Base-by-base conservation (phyloP, 2,329 filamentous ascomycete species). In the Exophiala alcalophila region DNA sequence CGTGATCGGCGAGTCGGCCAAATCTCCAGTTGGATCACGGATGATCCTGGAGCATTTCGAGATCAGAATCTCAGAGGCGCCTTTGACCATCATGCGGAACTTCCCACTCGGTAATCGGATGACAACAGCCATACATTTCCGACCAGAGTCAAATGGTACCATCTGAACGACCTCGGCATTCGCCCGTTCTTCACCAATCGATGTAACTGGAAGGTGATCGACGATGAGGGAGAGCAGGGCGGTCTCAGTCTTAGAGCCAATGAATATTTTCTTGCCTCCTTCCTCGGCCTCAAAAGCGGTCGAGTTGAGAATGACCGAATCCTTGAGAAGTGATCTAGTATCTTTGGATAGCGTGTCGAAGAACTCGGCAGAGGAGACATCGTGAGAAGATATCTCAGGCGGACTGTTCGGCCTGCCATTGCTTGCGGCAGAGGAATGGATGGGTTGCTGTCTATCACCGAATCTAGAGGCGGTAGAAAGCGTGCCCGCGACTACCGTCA, bases 211-310 rank as follows among this genome's bases (percentile, higher is more conserved):
- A 10, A 88, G 68, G 56, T 78, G 70, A 34, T 84, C 78, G 34
- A 76, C 73, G 14, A 82, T 80, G 58, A 87, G 86, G 16, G 72
- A 70, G n/a, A 89, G 71, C 9, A 89, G 69, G 15, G 84, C 84
- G 3, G 83, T 86, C 59, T 89, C 84, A 0, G 84, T 89, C 65
- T 87, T 88, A 4, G 84, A 87, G 20, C 84, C 84, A 49, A 88
- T 74, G 53, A 86, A 89, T 0, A 74, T 68, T 24, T 62, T 65
- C 12, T 72, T 68, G 21, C 80, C 80, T 28, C 81, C 73, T 29
- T 78, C 72, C 29, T 82, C 77, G 4, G 76, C 74, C 57, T 85
- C 80, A 52, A 86, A 86, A 1, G 82, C 81, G 0, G 81, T 83
- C 0, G 82, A 84, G 58, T 84, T 86, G 53, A 84, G 66, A 8